Evolutionary conservation across 2,329 filamentous ascomycete species (phyloP).

Genomic region (Alternaria alternata): DNA sequence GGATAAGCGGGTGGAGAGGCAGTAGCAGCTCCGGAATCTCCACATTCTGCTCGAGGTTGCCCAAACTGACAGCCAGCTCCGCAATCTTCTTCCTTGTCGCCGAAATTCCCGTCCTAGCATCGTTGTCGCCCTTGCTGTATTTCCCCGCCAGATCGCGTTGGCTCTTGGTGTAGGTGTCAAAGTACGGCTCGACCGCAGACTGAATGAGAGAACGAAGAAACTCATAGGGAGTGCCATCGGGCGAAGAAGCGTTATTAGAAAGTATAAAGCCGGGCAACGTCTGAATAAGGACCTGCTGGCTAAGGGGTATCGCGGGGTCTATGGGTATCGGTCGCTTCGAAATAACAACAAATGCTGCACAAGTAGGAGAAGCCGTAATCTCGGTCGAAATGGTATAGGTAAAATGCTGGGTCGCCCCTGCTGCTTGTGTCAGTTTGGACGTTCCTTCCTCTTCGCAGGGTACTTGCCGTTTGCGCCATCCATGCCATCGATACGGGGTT

Average conservation of each 20-base stretch:
- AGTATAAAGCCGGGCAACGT: conserved; percentile 86
- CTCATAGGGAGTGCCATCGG: conserved; percentile 87
- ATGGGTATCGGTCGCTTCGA: conserved; percentile 90
- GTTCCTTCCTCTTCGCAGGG: conserved; percentile 15
- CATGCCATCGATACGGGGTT: conserved; percentile 47
- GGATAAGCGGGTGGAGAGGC: conserved; percentile 86
- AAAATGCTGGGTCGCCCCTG: conserved; percentile 60
- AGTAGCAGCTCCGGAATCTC: conserved; percentile 94
- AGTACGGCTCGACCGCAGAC: conserved; percentile 91
- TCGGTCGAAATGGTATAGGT: conserved; percentile 83
- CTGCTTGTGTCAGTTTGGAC: conserved; percentile 49
- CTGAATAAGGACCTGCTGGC: conserved; percentile 89
- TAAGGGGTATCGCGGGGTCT: conserved; percentile 81
- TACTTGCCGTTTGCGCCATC: conserved; percentile 45
- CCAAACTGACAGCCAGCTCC: conserved; percentile 87
- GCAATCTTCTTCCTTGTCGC: conserved; percentile 98
- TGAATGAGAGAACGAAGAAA: conserved; percentile 91
- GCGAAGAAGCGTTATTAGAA: conserved; percentile 71
- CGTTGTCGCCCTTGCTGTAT: conserved; percentile 81
- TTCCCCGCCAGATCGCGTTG: conserved; percentile 48
- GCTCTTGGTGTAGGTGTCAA: conserved; percentile 91
- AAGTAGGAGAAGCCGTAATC: conserved; percentile 80
- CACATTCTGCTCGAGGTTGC: conserved; percentile 95
- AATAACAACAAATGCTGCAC: conserved; percentile 84
- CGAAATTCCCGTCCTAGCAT: conserved; percentile 92